A percentile compares a stretch with the other conserved stretches of the same genome.
Evolutionary conservation across 2,329 filamentous ascomycete genomes (phyloP).

Genomic region (Calonectria pauciramosa): DNA sequence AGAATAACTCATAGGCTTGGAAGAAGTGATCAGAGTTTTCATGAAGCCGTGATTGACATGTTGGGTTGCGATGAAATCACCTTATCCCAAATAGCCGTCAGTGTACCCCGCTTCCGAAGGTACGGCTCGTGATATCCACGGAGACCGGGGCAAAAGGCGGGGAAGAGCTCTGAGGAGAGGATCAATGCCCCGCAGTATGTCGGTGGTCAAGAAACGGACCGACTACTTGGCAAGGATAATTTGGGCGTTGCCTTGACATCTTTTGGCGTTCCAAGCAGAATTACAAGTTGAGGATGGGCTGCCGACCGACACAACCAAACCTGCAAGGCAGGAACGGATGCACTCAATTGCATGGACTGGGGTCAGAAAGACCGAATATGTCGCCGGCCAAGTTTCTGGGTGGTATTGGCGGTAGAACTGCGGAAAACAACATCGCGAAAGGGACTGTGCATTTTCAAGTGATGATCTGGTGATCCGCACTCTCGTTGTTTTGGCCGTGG

Average conservation of each 20-base stretch:
- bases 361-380: not conserved
- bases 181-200: constrained; percentile 1
- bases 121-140: constrained; percentile 2
- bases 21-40: not conserved
- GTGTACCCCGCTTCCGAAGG: not conserved
- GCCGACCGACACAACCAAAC: not conserved
- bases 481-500: no score
- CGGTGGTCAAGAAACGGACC: not conserved
- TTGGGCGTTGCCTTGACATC: not conserved
- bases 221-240: not conserved
- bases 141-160: constrained; percentile 2
- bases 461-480: no score
- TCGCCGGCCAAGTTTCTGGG: not conserved
- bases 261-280: not conserved
- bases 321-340: not conserved
- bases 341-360: not conserved
- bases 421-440: not conserved
- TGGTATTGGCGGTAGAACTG: not conserved
- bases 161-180: not conserved
- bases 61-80: not conserved
- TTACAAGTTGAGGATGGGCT: not conserved
- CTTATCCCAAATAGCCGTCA: constrained; percentile 5
- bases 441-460: no score
- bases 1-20: not conserved
- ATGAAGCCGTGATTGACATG: not conserved